phyloP scores from a whole-genome alignment of 352 stramenopile species.

The Globisporangium uncinulatum region DNA sequence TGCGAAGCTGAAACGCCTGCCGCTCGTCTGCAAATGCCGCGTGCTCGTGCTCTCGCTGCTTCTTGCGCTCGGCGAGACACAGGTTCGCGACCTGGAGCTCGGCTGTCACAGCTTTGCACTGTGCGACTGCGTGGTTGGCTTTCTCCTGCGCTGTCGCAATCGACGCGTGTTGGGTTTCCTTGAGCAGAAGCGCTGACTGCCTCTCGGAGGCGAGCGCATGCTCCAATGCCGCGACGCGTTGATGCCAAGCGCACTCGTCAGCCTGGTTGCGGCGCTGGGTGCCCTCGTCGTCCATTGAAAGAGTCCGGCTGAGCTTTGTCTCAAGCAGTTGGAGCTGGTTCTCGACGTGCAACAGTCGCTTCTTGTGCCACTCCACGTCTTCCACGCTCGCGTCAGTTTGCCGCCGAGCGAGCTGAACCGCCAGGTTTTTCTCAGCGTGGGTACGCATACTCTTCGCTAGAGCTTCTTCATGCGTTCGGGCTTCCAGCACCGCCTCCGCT shows the following conservation, averaged over 20 bases:
- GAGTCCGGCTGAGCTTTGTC: conserved; percentile 37
- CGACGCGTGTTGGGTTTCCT: conserved; percentile 30
- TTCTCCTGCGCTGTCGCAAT: conserved; percentile 40
- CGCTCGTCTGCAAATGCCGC: conserved; percentile 21
- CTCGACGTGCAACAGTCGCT: conserved; percentile 27
- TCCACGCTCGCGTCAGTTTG: conserved; percentile 14
- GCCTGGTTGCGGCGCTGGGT: conserved; percentile 25
- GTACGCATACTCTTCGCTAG: not conserved
- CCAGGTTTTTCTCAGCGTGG: conserved; percentile 1
- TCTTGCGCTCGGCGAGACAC: conserved; percentile 63
- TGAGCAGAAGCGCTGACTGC: conserved; percentile 30
- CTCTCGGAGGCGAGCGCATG: conserved; percentile 38
- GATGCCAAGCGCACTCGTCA: conserved; percentile 57
- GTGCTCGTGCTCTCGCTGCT: conserved; percentile 40
- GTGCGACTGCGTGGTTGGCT: conserved; percentile 28
- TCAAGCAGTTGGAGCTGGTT: conserved; percentile 46
- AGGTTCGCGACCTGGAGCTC: conserved; percentile 71
- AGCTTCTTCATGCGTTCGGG: not conserved
- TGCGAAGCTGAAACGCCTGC: conserved; percentile 16
- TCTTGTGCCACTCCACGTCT: conserved; percentile 29
- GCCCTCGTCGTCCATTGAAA: conserved; percentile 48
- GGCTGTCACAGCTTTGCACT: conserved; percentile 29
- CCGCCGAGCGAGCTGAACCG: conserved; percentile 22
- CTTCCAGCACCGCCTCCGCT: not conserved
- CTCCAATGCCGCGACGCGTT: conserved; percentile 48